Evolutionary conservation across 495 filamentous ascomycete genomes (phyloP), one percentile per base, ranked within the genome.

Genomic region (Hypomontagnella submonticulosa): DNA sequence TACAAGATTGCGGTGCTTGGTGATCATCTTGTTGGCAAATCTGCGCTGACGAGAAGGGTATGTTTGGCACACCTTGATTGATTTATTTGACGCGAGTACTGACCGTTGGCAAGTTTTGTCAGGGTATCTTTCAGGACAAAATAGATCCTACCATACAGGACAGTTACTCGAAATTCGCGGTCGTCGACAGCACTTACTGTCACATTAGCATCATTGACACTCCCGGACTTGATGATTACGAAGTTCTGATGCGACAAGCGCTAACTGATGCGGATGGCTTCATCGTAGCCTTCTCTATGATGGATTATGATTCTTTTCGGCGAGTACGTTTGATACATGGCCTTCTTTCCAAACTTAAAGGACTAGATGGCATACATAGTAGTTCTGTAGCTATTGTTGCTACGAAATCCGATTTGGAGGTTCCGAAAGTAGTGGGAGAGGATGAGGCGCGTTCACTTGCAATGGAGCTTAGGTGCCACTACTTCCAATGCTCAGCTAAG

Each of bases 31-130:
- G 18, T 30, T 27, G 43, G 43, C 4, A 47, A 47, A 19, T 23
- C 43, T 7, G 43, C 43, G 9, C n/a, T 47, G n/a, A 47, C 9
- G 27, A 47, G 18, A 12, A 47, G 43, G 11, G 43, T 47, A 47
- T 1, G 43, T 8, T n/a, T 12, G 1, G 4, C 10, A 23, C 15
- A 18, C 18, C 20, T 11, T 10, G 11, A 27, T 12, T 11, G 4
- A 10, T 1, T 27, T 15, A 4, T 19, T 47, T 6, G 8, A 27
- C 43, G 2, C 9, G 6, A 27, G 23, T 27, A 15, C 36, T 13
- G 20, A 27, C 23, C 6, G 23, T 27, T 47, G 5, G 18, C 10
- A 27, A 47, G 43, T 20, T 47, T 27, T 27, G 18, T 19, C 23
- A 9, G 8, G 43, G 27, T 19, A 9, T 1, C n/a, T 47, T 47